These are phyloP conservation scores for Misopates orontium DNA, from an alignment of 257 asterid species.

Conservation along the genomic window DNA sequence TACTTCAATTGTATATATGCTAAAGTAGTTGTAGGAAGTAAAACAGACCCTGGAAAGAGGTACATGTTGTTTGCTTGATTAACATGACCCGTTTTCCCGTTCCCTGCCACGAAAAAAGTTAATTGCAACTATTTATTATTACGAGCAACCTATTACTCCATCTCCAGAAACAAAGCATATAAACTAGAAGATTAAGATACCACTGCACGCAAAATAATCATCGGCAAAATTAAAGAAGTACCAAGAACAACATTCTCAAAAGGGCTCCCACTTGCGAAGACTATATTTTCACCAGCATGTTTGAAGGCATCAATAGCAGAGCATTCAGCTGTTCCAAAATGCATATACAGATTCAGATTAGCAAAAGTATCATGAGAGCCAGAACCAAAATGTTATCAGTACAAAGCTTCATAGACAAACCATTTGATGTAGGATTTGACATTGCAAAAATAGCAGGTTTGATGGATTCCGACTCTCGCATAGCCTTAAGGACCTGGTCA, in stretches of 20 bases:
- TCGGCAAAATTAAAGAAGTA: conserved; percentile 32
- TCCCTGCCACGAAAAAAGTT: conserved; percentile 53
- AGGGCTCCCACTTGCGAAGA: conserved; percentile 98
- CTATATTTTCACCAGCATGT: conserved; percentile 89
- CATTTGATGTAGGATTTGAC: conserved; percentile 98
- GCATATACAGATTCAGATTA: conserved; percentile 27
- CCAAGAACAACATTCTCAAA: conserved; percentile 90
- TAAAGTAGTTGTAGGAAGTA: conserved; percentile 22
- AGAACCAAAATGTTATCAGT: conserved; percentile 4
- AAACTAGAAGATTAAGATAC: neutral
- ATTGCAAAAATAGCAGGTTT: conserved; percentile 97
- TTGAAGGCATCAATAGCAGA: conserved; percentile 87
- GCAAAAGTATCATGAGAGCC: conserved; percentile 14
- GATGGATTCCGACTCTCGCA: conserved; percentile 76
- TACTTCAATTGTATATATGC: neutral
- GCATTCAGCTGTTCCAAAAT: conserved; percentile 86
- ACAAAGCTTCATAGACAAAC: conserved; percentile 44
- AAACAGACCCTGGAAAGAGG: conserved; percentile 93
- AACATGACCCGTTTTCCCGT: conserved; percentile 81
- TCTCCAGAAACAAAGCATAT: conserved; percentile 4
- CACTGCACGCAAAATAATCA: neutral
- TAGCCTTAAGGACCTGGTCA: conserved; percentile 89
- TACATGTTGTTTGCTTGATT: conserved; percentile 99
- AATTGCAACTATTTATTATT: conserved; percentile 6
- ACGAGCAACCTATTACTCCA: conserved; percentile 11